Conservation (phyloP, 2,329 filamentous ascomycete species). For the Herpotrichia juniperi region DNA sequence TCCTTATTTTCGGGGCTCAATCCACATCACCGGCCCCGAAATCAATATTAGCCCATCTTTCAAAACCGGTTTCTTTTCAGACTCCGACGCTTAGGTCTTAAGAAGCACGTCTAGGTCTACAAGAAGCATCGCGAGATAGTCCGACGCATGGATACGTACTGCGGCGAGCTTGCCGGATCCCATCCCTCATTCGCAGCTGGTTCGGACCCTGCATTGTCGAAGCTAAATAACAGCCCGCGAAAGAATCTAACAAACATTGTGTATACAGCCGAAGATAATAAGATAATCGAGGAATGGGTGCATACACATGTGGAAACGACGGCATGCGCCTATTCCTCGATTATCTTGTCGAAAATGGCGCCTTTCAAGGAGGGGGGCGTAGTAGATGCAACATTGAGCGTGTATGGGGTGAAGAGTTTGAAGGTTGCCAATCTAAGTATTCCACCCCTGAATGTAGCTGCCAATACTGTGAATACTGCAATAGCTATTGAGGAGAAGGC, state of each 20-base stretch:
- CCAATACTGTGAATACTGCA: slow-evolving; percentile 33
- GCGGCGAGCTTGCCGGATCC: slow-evolving; percentile 45
- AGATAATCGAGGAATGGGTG: slow-evolving; percentile 52
- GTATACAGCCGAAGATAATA: slow-evolving; percentile 58
- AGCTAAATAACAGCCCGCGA: slow-evolving; percentile 35
- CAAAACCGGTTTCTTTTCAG: slow-evolving; percentile 62
- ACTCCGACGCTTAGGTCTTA: slow-evolving; percentile 63
- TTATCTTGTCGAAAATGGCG: slow-evolving; percentile 41
- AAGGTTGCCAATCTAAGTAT: slow-evolving; percentile 30
- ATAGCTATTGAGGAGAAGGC: slow-evolving; percentile 27
- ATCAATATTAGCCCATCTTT: slow-evolving; percentile 59
- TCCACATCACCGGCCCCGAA: slow-evolving; percentile 62
- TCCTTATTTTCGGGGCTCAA: slow-evolving; percentile 65
- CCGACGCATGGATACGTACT: slow-evolving; percentile 61
- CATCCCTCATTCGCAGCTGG: slow-evolving; percentile 48
- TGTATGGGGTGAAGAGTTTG: slow-evolving; percentile 26
- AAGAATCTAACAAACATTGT: slow-evolving; percentile 48
- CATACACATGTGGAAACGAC: slow-evolving; percentile 48
- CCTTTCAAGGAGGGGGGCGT: slow-evolving; percentile 27
- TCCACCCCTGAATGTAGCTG: slow-evolving; percentile 22
- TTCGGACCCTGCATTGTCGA: slow-evolving; percentile 52
- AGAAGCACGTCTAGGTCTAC: slow-evolving; percentile 67
- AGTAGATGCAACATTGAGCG: slow-evolving; percentile 22
- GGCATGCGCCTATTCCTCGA: slow-evolving; percentile 45
- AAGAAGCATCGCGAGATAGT: slow-evolving; percentile 68